Conservation (phyloP, 768 basidiomycete genomes). For the Nidularia pulvinata region DNA sequence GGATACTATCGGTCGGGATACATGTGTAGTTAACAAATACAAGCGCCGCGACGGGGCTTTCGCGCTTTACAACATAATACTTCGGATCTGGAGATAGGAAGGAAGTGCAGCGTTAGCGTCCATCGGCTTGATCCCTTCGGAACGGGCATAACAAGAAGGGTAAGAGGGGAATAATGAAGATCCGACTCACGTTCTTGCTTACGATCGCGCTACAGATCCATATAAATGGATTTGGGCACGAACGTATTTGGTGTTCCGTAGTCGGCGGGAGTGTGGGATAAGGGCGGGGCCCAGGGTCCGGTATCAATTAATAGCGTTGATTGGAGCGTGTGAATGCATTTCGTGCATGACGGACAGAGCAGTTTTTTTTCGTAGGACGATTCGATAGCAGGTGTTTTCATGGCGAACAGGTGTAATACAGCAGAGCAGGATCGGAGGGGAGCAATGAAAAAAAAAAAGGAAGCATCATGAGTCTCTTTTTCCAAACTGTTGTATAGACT, state of each 20-base stretch:
- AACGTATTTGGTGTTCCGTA: constrained; percentile 5
- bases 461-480: neutral
- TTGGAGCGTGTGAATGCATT: constrained; percentile 8
- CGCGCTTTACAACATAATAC: constrained; percentile 20
- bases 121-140: neutral
- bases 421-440: neutral
- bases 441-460: neutral
- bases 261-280: neutral
- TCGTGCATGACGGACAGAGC: neutral
- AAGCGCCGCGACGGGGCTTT: too few species aligned
- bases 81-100: constrained; percentile 17
- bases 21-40: too few species aligned
- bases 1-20: too few species aligned
- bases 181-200: constrained; percentile 64
- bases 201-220: constrained; percentile 51
- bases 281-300: too few species aligned
- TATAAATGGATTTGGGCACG: constrained; percentile 1
- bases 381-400: neutral
- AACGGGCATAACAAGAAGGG: constrained; percentile 1
- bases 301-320: too few species aligned
- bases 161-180: neutral
- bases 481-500: neutral
- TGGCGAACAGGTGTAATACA: too few species aligned
- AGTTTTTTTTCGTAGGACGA: neutral
- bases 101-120: neutral